Percentiles rank a stretch among this genome's conserved stretches.
phyloP scores from a whole-genome alignment of 1,284 basidiomycete genomes.

The Agroathelia rolfsii region DNA sequence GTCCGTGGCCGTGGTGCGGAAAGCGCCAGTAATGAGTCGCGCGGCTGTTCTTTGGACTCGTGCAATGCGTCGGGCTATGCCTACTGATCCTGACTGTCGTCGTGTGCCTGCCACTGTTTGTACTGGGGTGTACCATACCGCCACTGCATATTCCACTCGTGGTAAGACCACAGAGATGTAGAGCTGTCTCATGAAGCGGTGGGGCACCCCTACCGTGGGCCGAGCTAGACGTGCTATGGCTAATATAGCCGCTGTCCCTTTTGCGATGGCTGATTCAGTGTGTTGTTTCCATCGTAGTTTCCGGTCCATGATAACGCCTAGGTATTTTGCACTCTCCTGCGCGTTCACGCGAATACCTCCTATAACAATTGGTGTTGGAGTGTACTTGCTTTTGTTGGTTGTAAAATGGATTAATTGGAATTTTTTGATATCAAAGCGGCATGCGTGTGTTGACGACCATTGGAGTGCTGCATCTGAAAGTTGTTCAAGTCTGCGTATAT shows the following conservation, averaged over 20 bases:
- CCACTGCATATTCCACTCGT: slow-evolving; percentile 25
- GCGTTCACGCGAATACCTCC: too few species aligned
- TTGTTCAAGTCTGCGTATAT: slow-evolving; percentile 11
- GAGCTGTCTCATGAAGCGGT: slow-evolving; percentile 11
- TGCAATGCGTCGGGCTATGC: slow-evolving; percentile 7
- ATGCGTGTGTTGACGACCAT: slow-evolving; percentile 11
- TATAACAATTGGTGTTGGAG: too few species aligned
- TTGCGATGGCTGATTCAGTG: slow-evolving; percentile 16
- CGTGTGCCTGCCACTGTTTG: slow-evolving; percentile 1
- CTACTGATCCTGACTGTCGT: slow-evolving; percentile 9
- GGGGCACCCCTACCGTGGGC: slow-evolving; percentile 14
- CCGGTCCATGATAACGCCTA: slow-evolving; percentile 27
- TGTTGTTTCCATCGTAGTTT: slow-evolving; percentile 25
- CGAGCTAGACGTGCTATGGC: slow-evolving; percentile 17
- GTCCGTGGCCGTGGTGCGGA: slow-evolving; percentile 23
- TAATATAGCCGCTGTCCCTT: slow-evolving; percentile 17
- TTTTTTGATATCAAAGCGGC: slow-evolving; percentile 13
- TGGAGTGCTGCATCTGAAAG: slow-evolving; percentile 6
- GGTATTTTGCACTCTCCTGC: too few species aligned
- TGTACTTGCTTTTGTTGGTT: slow-evolving; percentile 7
- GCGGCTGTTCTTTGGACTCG: slow-evolving; percentile 23
- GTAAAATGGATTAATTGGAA: slow-evolving; percentile 16
- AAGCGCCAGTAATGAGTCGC: slow-evolving; percentile 23
- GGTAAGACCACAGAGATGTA: slow-evolving; percentile 23
- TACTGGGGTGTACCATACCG: slow-evolving; percentile 24